Evolutionary conservation across 306 rosid species (phyloP).

Genomic region (Erythrophleum fordii): DNA sequence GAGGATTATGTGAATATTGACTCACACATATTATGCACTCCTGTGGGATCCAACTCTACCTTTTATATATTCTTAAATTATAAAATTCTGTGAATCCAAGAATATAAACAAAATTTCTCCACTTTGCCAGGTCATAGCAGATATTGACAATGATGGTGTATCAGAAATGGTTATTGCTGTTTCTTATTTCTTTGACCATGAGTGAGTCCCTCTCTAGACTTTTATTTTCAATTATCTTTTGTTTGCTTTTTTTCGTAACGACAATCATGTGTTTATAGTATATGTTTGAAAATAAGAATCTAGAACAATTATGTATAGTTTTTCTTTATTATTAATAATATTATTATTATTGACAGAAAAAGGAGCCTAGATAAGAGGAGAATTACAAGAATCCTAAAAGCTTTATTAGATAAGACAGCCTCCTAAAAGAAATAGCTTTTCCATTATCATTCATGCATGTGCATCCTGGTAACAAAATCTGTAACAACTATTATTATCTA

Average conservation of each 20-base stretch:
- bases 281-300: background rate
- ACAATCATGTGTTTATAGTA: constrained; percentile 1
- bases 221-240: constrained; percentile 8
- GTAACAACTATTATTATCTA: background rate
- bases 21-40: constrained; percentile 89
- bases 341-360: background rate
- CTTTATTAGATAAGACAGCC: background rate
- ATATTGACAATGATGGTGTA: constrained; percentile 94
- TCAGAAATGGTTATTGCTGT: constrained; percentile 94
- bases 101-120: constrained; percentile 30
- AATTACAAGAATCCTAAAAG: background rate
- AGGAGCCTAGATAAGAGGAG: background rate
- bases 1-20: constrained; percentile 89
- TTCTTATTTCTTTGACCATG: constrained; percentile 92
- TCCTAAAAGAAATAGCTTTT: constrained; percentile 3
- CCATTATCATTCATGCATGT: constrained; percentile 20
- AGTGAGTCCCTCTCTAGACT: constrained; percentile 65
- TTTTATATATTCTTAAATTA: constrained; percentile 2
- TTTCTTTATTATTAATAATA: background rate
- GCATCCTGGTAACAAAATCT: constrained; percentile 20
- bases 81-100: background rate
- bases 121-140: constrained; percentile 86
- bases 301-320: background rate
- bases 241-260: constrained; percentile 12
- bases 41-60: constrained; percentile 64